Evolutionary conservation across 2,329 filamentous ascomycete genomes (phyloP).

Genomic region (Cytospora paraplurivora): DNA sequence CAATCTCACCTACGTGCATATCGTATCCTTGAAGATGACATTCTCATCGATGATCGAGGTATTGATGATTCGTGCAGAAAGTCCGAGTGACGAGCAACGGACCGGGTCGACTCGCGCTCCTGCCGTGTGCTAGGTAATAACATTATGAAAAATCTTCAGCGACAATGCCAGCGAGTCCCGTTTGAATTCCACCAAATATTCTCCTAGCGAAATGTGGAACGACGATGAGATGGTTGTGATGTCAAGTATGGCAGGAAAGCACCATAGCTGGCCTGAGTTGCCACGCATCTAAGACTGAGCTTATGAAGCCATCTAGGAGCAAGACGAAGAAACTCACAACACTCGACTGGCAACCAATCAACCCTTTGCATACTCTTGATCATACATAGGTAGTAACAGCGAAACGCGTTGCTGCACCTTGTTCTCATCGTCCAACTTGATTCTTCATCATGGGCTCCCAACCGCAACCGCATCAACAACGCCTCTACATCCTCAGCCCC

Average conservation of each 20-base stretch:
- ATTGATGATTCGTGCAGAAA: neutral
- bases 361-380: too few relatives aligned
- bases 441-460: slow-evolving; percentile 23
- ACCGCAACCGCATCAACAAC: slow-evolving; percentile 3
- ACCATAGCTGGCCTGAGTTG: neutral
- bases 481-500: slow-evolving; percentile 36
- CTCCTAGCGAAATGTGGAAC: neutral
- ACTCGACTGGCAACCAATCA: too few relatives aligned
- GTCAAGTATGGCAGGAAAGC: neutral
- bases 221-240: neutral
- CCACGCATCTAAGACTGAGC: neutral
- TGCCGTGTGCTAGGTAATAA: neutral
- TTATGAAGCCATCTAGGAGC: neutral
- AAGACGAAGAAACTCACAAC: too few relatives aligned
- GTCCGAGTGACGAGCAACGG: neutral
- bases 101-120: neutral
- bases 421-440: neutral
- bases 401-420: neutral
- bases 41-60: neutral
- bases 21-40: neutral
- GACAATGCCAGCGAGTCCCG: neutral
- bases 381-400: too few relatives aligned
- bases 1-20: too few relatives aligned
- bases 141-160: neutral
- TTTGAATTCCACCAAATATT: neutral